Evolutionary conservation across 140 eudicot species (phyloP).

Genomic region (Ambrosia hybrid): DNA sequence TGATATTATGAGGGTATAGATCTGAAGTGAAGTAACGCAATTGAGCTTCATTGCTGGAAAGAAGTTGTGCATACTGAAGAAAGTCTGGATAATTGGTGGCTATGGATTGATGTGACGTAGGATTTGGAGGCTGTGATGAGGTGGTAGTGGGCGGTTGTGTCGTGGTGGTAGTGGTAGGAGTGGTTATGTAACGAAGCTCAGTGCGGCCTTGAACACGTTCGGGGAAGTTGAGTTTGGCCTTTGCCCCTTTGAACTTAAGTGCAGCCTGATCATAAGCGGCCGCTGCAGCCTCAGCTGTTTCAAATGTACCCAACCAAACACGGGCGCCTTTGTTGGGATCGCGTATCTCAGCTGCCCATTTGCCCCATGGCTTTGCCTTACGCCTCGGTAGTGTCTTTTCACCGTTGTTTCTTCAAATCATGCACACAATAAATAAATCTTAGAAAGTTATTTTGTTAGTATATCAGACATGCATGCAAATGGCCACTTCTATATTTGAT

Average conservation of each 20-base stretch:
- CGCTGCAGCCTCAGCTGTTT: slow-evolving; percentile 69
- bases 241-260: slow-evolving; percentile 60
- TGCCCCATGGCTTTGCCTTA: slow-evolving; percentile 72
- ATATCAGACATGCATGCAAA: neutral
- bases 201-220: slow-evolving; percentile 49
- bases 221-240: slow-evolving; percentile 70
- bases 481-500: too few species aligned
- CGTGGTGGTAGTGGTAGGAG: slow-evolving; percentile 11
- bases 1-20: slow-evolving; percentile 19
- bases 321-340: slow-evolving; percentile 66
- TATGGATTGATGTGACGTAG: slow-evolving; percentile 14
- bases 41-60: slow-evolving; percentile 49
- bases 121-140: slow-evolving; percentile 12
- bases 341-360: slow-evolving; percentile 74
- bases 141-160: slow-evolving; percentile 12
- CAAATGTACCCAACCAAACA: slow-evolving; percentile 69
- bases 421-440: neutral
- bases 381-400: slow-evolving; percentile 58
- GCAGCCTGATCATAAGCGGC: slow-evolving; percentile 65
- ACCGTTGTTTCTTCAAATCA: slow-evolving; percentile 18
- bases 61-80: slow-evolving; percentile 53
- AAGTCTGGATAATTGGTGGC: slow-evolving; percentile 47
- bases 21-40: slow-evolving; percentile 39
- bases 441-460: neutral
- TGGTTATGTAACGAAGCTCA: slow-evolving; percentile 24